Conservation (phyloP, 306 rosid species). For the Begonia peltatifolia region DNA sequence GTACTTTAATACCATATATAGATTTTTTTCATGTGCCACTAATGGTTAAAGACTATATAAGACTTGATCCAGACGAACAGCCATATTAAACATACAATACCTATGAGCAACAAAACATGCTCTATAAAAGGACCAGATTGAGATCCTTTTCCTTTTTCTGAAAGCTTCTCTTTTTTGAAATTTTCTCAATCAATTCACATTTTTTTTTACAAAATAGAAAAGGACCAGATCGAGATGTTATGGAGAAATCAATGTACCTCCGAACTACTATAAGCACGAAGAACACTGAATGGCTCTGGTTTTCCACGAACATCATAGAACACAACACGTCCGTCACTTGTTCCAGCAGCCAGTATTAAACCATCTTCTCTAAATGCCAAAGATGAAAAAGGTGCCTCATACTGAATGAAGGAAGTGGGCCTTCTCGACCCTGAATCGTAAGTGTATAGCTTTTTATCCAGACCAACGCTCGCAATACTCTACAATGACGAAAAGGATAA, state of each 20-base stretch:
- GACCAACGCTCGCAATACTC: conserved; percentile 91
- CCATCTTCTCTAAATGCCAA: conserved; percentile 94
- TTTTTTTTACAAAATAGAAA: no score
- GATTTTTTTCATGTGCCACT: no score
- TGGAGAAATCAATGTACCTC: conserved; percentile 22
- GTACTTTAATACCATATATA: no score
- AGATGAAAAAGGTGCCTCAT: conserved; percentile 87
- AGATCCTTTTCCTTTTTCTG: no score
- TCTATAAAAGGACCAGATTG: no score
- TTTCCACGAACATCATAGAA: conserved; percentile 96
- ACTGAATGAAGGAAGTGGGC: conserved; percentile 65
- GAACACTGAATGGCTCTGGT: conserved; percentile 84
- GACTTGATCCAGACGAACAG: no score
- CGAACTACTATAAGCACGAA: conserved; percentile 64
- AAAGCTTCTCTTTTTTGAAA: no score
- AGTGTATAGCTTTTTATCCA: conserved; percentile 86
- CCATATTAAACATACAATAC: no score
- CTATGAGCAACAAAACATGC: no score
- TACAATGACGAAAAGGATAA: conserved; percentile 33
- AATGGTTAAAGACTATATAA: no score
- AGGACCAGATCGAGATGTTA: not conserved
- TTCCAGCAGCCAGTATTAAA: conserved; percentile 91
- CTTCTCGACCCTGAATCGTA: conserved; percentile 84
- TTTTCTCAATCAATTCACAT: no score
- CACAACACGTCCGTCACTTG: conserved; percentile 89